Evolutionary conservation across 1,284 basidiomycete genomes (phyloP).

Genomic region (Fomitiporia mediterranea): DNA sequence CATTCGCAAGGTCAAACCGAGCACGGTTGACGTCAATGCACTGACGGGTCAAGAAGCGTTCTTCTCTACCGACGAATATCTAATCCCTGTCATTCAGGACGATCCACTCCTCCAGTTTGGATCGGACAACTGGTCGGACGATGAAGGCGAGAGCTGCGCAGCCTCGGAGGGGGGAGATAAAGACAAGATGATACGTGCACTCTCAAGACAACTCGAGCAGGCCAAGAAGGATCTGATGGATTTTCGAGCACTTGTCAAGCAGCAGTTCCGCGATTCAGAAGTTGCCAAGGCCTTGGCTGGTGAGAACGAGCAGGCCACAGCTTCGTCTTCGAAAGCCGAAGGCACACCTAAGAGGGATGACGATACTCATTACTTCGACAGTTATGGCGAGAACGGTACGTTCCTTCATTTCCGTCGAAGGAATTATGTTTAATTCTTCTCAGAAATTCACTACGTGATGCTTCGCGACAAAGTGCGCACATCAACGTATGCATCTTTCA

Average conservation of each 20-base stretch:
- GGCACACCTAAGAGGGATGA: constrained; percentile 53
- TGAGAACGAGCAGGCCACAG: constrained; percentile 32
- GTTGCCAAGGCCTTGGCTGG: constrained; percentile 40
- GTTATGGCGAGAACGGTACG: constrained; percentile 87
- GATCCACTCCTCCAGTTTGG: constrained; percentile 79
- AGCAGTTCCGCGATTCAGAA: constrained; percentile 38
- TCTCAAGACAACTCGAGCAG: constrained; percentile 50
- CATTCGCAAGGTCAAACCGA: constrained; percentile 70
- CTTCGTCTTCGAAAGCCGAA: constrained; percentile 29
- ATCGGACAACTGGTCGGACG: constrained; percentile 73
- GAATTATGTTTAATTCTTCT: neutral
- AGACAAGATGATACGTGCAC: constrained; percentile 34
- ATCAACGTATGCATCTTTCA: constrained; percentile 88
- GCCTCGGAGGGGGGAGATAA: constrained; percentile 28
- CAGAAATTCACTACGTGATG: constrained; percentile 79
- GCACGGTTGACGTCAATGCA: constrained; percentile 38
- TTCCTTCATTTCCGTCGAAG: neutral
- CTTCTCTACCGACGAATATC: constrained; percentile 70
- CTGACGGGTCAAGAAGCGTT: constrained; percentile 58
- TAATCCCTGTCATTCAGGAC: constrained; percentile 75
- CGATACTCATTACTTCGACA: constrained; percentile 93
- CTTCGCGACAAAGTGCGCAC: constrained; percentile 90
- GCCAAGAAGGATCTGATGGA: constrained; percentile 53
- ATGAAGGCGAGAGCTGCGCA: constrained; percentile 41
- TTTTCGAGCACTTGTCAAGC: constrained; percentile 50